phyloP scores from a whole-genome alignment of 441 rosid species.

The Mallotus repandus region DNA sequence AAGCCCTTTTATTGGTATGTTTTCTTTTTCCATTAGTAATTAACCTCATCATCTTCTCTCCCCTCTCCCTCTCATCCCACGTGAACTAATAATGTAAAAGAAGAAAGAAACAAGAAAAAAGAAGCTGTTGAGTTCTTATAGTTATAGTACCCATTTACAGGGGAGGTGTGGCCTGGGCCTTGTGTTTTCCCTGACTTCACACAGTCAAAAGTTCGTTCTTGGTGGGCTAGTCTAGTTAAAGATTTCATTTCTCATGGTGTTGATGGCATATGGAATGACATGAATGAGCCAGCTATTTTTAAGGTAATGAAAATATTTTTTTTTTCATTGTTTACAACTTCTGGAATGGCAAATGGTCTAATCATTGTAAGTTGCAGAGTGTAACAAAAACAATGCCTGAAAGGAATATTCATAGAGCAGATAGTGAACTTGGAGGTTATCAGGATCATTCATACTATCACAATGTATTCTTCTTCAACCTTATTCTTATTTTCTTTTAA shows the following conservation, averaged over 20 bases:
- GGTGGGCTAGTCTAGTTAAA: slow-evolving; percentile 90
- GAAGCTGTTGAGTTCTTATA: not conserved
- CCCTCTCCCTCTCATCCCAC: not conserved
- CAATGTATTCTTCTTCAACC: slow-evolving; percentile 57
- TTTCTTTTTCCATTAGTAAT: slow-evolving; percentile 13
- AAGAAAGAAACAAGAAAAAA: not conserved
- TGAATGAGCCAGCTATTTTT: slow-evolving; percentile 94
- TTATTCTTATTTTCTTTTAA: slow-evolving; percentile 9
- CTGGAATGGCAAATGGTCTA: slow-evolving; percentile 20
- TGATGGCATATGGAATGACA: slow-evolving; percentile 98
- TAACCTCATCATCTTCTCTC: slow-evolving; percentile 3
- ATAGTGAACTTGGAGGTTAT: slow-evolving; percentile 79
- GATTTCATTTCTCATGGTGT: slow-evolving; percentile 80
- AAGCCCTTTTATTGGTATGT: slow-evolving; percentile 62
- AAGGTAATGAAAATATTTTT: slow-evolving; percentile 42
- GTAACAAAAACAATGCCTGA: slow-evolving; percentile 95
- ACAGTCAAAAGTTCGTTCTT: slow-evolving; percentile 67
- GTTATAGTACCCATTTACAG: slow-evolving; percentile 35
- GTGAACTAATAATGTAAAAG: not conserved
- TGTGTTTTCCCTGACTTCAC: slow-evolving; percentile 95
- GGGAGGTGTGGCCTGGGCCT: slow-evolving; percentile 97
- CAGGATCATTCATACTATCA: slow-evolving; percentile 86
- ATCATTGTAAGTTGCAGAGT: slow-evolving; percentile 42
- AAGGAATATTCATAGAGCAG: slow-evolving; percentile 79
- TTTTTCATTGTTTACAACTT: slow-evolving; percentile 2